Base-by-base conservation (phyloP, 768 basidiomycete genomes). In the Flagelloscypha sp. region DNA sequence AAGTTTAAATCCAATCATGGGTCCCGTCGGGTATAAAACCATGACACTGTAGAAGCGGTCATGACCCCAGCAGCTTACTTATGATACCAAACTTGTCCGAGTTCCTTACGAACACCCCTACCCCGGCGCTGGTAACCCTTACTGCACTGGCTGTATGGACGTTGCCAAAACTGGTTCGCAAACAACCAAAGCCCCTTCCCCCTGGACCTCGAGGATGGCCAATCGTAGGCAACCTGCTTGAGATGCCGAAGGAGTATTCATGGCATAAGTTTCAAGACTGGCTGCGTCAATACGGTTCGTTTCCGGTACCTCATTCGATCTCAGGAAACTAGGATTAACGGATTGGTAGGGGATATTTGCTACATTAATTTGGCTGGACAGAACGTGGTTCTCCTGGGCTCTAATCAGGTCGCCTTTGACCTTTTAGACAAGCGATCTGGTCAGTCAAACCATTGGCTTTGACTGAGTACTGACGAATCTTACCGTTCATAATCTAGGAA, bases 361-460 rank as follows among this genome's bases (percentile, higher is more conserved):
- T 62, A 58, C 28, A 35, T 36, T 0, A 59, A 58, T 24, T 32
- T 61, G 8, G 39, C 61, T 4, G 62, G 61, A 9, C 60, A 63
- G 28, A 54, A 55, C 40, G 49, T 63, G 11, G 16, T 63, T 11
- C 9, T 62, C 24, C 27, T 62, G 15, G 57, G 59, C 38, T 44
- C 40, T 1, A 40, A 22, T 25, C 41, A 48, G 15, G 25, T 44
- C 13, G 61, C 61, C 7, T 35, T 58, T 21, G 63, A 66, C 27
- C 43, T 65, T 43, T 51, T 65, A 31, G 64, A 65, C 20, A 58
- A 59, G 38, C 56, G 59, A 6, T 37, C 47, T 5, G 29, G n/a
- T n/a, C n/a, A n/a, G n/a, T n/a, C n/a, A n/a, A n/a, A n/a, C n/a
- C n/a, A n/a, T n/a, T n/a, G n/a, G n/a, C n/a, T n/a, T n/a, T n/a